Percentiles rank a stretch among this genome's conserved stretches.
phyloP scores from a whole-genome alignment of 768 basidiomycete species.

The Hypholoma fasciculare region DNA sequence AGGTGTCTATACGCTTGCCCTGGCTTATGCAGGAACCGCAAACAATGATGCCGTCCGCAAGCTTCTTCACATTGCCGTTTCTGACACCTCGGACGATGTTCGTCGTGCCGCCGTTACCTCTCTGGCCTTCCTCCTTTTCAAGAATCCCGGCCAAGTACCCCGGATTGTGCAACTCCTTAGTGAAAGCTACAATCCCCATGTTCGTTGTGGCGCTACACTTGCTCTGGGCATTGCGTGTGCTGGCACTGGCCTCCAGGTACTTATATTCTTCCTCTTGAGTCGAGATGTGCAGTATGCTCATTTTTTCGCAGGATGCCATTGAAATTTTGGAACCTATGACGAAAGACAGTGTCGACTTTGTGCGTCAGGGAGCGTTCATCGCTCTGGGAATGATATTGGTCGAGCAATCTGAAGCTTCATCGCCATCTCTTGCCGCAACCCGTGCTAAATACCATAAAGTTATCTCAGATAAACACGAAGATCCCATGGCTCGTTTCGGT shows the following conservation, averaged over 20 bases:
- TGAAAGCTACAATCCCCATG: constrained; percentile 99
- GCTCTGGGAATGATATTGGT: constrained; percentile 96
- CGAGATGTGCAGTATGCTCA: not conserved
- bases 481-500: constrained; percentile 98
- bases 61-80: constrained; percentile 94
- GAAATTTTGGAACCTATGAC: constrained; percentile 98
- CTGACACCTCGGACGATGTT: constrained; percentile 97
- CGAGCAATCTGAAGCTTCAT: constrained; percentile 91
- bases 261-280: constrained; percentile 15
- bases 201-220: constrained; percentile 94
- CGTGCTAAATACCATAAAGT: constrained; percentile 90
- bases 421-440: constrained; percentile 76
- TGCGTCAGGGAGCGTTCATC: constrained; percentile 95
- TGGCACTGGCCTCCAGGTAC: constrained; percentile 90
- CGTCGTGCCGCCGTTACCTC: constrained; percentile 95
- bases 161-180: constrained; percentile 95
- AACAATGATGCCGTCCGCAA: constrained; percentile 92
- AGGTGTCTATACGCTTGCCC: constrained; percentile 93
- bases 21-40: constrained; percentile 95
- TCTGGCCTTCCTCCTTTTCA: constrained; percentile 94
- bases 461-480: constrained; percentile 95
- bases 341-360: constrained; percentile 97
- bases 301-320: constrained; percentile 76
- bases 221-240: constrained; percentile 97
- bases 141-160: constrained; percentile 94